Evolutionary conservation across 2,329 filamentous ascomycete species (phyloP).

Genomic region (Capronia epimyces): DNA sequence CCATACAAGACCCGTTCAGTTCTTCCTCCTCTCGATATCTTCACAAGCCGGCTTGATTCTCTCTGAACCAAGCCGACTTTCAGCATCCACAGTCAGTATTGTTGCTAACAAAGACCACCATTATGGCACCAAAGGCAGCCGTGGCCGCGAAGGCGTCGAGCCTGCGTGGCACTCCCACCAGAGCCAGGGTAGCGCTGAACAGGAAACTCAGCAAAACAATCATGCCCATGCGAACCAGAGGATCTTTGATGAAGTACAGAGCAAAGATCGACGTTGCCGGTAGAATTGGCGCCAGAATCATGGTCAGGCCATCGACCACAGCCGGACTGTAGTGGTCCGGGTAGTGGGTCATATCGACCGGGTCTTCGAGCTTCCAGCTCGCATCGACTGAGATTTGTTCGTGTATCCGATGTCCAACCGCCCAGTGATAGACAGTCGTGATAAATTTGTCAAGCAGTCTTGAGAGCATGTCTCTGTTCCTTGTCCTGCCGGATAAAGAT

Average conservation of each 20-base stretch:
- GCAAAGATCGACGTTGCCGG: constrained; percentile 8
- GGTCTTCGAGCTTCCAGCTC: not conserved
- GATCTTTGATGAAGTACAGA: constrained; percentile 7
- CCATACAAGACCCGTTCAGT: too few species aligned
- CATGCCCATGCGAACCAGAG: constrained; percentile 8
- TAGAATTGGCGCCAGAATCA: constrained; percentile 12
- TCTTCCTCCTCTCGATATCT: too few species aligned
- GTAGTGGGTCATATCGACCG: constrained; percentile 2
- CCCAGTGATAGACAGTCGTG: constrained; percentile 6
- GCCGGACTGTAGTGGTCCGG: constrained; percentile 1
- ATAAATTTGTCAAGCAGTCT: constrained; percentile 9
- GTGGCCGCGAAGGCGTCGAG: constrained; percentile 14
- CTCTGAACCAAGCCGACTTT: too few species aligned
- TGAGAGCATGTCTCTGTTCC: constrained; percentile 7
- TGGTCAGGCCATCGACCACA: constrained; percentile 6
- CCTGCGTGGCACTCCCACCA: constrained; percentile 7
- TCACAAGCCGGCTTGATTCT: too few species aligned
- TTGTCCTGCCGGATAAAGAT: constrained; percentile 5
- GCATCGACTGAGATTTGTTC: constrained; percentile 11
- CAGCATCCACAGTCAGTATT: too few species aligned
- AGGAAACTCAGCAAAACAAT: constrained; percentile 11
- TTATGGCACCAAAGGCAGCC: constrained; percentile 16
- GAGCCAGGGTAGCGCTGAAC: constrained; percentile 6
- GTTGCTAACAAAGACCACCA: constrained; percentile 12
- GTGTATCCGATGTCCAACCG: constrained; percentile 8